Percentiles rank a stretch among this genome's conserved stretches.
phyloP scores from a whole-genome alignment of 169 alveolate species.

The Eimeria acervulina region DNA sequence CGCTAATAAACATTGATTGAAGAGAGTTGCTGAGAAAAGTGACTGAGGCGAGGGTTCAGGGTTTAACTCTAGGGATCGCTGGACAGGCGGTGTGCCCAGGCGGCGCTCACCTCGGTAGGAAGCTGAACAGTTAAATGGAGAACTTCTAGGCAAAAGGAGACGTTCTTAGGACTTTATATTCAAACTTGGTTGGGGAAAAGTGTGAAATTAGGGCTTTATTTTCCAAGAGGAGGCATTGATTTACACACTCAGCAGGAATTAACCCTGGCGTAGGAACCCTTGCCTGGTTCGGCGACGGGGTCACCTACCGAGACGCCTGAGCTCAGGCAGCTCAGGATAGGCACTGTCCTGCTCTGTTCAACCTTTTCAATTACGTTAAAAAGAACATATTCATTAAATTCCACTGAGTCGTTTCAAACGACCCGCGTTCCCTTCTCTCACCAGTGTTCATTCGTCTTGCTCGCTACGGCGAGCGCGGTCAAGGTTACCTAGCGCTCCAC shows the following conservation, averaged over 20 bases:
- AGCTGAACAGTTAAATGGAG: not conserved
- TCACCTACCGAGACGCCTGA: slow-evolving; percentile 78
- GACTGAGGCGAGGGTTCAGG: not conserved
- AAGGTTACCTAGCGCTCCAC: not conserved
- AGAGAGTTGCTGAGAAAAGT: not conserved
- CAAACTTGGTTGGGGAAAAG: not conserved
- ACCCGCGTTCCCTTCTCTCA: not conserved
- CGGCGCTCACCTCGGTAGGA: not conserved
- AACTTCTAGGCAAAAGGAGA: not conserved
- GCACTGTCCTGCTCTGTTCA: slow-evolving; percentile 26
- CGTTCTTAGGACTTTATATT: not conserved
- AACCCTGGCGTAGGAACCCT: not conserved
- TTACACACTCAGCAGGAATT: too few relatives aligned
- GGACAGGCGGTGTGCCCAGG: not conserved
- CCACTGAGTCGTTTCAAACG: not conserved
- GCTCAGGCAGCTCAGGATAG: slow-evolving; percentile 41
- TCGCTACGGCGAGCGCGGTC: not conserved
- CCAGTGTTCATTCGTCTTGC: not conserved
- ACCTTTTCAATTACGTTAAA: not conserved
- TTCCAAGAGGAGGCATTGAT: not conserved
- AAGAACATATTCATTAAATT: not conserved
- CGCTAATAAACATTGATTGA: too few relatives aligned
- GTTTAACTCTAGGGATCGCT: slow-evolving; percentile 14
- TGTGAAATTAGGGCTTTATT: not conserved
- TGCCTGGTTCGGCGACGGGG: slow-evolving; percentile 30